Conservation (phyloP, 2,329 filamentous ascomycete species). For the Calonectria pteridis region DNA sequence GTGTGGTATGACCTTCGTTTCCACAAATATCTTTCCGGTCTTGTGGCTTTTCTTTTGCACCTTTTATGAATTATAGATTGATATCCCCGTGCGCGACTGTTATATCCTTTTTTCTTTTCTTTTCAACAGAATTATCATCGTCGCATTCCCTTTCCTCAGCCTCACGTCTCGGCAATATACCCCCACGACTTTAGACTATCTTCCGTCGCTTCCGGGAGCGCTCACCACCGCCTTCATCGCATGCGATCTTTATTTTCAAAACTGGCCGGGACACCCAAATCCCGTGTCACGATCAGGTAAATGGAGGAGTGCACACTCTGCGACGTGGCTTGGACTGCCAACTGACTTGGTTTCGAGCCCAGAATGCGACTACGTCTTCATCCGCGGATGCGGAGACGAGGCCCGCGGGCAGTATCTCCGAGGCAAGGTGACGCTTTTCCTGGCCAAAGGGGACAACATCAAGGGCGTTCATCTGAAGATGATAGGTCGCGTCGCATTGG, state of each 20-base stretch:
- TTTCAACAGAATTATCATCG: not conserved
- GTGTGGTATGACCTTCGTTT: not conserved
- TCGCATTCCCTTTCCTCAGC: not conserved
- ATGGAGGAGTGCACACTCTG: no score
- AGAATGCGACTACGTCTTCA: constrained; percentile 1
- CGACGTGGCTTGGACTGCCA: not conserved
- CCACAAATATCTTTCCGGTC: not conserved
- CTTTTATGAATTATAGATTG: not conserved
- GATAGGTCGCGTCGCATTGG: not conserved
- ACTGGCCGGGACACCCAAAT: not conserved
- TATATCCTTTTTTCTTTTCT: not conserved
- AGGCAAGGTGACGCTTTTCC: not conserved
- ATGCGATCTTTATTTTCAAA: not conserved
- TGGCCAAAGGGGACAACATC: not conserved
- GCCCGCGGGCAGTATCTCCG: not conserved
- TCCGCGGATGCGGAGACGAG: not conserved
- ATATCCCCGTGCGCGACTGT: not conserved
- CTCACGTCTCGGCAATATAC: not conserved
- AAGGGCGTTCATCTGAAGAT: not conserved
- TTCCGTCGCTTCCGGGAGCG: not conserved
- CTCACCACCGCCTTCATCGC: not conserved
- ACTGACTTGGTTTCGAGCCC: not conserved
- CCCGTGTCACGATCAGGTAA: not conserved
- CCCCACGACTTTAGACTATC: not conserved
- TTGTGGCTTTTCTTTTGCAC: not conserved